Evolutionary conservation across 495 filamentous ascomycete species (phyloP), one percentile per base, ranked within the genome.

Genomic region (Penicillium subrubescens): DNA sequence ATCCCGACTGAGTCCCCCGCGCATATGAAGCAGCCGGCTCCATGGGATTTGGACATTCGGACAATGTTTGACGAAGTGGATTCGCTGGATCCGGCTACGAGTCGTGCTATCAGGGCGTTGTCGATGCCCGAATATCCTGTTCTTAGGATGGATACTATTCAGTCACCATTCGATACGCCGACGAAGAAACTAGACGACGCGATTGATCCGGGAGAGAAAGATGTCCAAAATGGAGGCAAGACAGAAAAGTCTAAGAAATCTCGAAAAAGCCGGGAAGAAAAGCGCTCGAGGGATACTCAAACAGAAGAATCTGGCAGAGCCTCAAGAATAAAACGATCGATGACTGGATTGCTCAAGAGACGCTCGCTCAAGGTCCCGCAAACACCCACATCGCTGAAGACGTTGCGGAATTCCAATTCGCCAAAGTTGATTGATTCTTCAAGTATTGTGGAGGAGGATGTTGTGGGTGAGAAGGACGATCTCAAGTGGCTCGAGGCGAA

Each of bases 81-180:
- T 35, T 41, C 61, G 0, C 33, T 64, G 23, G 53, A 61, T 57
- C 37, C 48, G 8, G 59, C 59, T 5, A 60, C 43, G 0, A 59
- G 50, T 17, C 64, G 55, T 6, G 56, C 67, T 8, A 19, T 51
- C 11, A 55, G 44, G 44, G 62, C 64, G 1, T 35, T 67, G 8
- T 60, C 68, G 2, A 60, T 56, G 53, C 59, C 62, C 11, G 69
- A 70, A 31, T 70, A 72, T 23, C 71, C 71, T 2, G 34, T 74
- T 17, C 52, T 68, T 1, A 68, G 61, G 44, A 50, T 74, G 46
- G 71, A 74, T 37, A 69, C 62, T 8, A 58, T 53, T 12, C 27
- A 56, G 25, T 59, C 65, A 15, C 59, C 68, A 17, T 43, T 46
- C 1, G 63, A 67, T 29, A 44, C 62, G 2, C 62, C 69, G 27